Evolutionary conservation across 768 basidiomycete species (phyloP), one percentile per base, ranked within the genome.

Genomic region (Neoboletus magnificus): DNA sequence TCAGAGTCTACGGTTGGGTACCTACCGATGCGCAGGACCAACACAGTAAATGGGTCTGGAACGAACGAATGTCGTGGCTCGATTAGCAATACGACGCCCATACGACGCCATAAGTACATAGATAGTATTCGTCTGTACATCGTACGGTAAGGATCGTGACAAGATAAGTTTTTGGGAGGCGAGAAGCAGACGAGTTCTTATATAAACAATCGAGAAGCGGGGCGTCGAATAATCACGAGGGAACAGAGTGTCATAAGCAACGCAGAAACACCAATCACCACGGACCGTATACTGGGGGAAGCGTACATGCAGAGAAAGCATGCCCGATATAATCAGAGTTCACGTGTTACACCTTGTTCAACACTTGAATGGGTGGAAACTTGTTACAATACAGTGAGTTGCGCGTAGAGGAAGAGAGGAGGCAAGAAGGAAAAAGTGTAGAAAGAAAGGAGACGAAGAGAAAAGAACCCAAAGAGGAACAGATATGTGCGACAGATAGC

Each of bases 361-460:
- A 82, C 80, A 81, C 74, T 78, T 77, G 77, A 79, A 78, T 69
- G 74, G 66, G 74, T 72, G 63, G 62, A 69, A 73, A 62, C 67
- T 69, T 87, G 83, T 78, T 90, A 91, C 87, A 90, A 86, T 90
- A 91, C 89, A 90, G 80, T 87, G 84, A 81, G 82, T 67, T 80
- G 79, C 60, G 33, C 66, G 77, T 77, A 66, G 56, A 66, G 64
- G 50, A 56, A 57, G 52, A 59, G 75, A 54, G 52, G 51, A 52
- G 56, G 25, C 54, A 60, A 57, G 50, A 61, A 52, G 27, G 27
- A 29, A 58, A 57, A 55, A 45, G 23, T 45, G 4, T 23, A 39
- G 23, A 43, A 41, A 56, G 44, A 55, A 50, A 49, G 33, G 42
- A 51, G 23, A 23, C 33, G 29, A 49, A 60, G 29, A 33, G 70